phyloP scores from a whole-genome alignment of 352 stramenopile species.

The Phytophthora sp. region DNA sequence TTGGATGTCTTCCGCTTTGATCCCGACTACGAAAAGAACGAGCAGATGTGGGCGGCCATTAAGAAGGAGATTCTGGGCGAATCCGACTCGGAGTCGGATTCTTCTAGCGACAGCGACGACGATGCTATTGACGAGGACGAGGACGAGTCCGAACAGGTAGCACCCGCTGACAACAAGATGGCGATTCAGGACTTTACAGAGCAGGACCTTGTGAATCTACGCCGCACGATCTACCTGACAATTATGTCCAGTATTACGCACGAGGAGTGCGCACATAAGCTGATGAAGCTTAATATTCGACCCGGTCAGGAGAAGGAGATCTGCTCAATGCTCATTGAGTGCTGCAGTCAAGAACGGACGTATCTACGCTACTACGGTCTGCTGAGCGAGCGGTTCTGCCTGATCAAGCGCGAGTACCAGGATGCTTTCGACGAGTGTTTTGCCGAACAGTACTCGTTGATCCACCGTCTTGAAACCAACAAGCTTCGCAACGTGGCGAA shows the following conservation, averaged over 20 bases:
- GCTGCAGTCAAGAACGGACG: slow-evolving; percentile 97
- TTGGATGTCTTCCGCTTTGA: slow-evolving; percentile 97
- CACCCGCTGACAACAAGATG: slow-evolving; percentile 31
- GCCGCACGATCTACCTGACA: slow-evolving; percentile 98
- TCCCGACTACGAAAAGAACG: slow-evolving; percentile 95
- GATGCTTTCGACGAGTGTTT: slow-evolving; percentile 96
- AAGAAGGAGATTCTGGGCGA: slow-evolving; percentile 97
- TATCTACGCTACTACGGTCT: slow-evolving; percentile 98
- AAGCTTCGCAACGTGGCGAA: slow-evolving; percentile 99
- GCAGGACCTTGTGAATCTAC: slow-evolving; percentile 97
- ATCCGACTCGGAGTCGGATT: slow-evolving; percentile 84
- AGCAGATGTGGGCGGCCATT: slow-evolving; percentile 96
- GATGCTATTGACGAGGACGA: slow-evolving; percentile 60
- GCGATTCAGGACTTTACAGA: slow-evolving; percentile 98
- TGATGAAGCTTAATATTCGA: slow-evolving; percentile 98
- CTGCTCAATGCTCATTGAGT: slow-evolving; percentile 99
- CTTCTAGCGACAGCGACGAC: slow-evolving; percentile 54
- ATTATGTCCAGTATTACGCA: slow-evolving; percentile 99
- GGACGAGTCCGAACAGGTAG: slow-evolving; percentile 34
- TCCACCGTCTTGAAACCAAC: slow-evolving; percentile 99
- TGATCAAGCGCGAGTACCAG: slow-evolving; percentile 96
- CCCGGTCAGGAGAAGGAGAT: slow-evolving; percentile 97
- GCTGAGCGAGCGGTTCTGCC: slow-evolving; percentile 96
- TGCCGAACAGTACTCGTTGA: slow-evolving; percentile 94
- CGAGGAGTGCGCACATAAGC: slow-evolving; percentile 99